phyloP scores from a whole-genome alignment of 495 filamentous ascomycete genomes.

The Aspergillus kassunensis region DNA sequence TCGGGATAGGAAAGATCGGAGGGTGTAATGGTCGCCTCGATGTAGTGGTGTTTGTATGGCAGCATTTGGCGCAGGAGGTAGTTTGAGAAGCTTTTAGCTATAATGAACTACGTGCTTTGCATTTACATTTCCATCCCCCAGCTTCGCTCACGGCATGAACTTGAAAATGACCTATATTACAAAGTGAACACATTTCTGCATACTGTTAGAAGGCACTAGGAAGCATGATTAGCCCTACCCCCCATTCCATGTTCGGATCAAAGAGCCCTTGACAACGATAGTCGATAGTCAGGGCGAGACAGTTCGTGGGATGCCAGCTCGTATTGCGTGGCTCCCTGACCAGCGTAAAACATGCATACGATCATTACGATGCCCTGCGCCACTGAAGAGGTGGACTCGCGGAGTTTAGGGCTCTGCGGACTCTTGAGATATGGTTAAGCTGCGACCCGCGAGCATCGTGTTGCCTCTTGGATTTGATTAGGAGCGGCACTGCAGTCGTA shows the following conservation, averaged over 20 bases:
- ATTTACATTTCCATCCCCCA: too few relatives aligned
- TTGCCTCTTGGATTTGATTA: background rate
- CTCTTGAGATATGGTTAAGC: too few relatives aligned
- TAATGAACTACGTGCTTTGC: conserved; percentile 10
- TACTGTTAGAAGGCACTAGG: too few relatives aligned
- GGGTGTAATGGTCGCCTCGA: conserved; percentile 7
- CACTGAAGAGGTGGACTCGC: background rate
- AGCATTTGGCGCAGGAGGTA: conserved; percentile 21
- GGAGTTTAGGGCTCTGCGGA: too few relatives aligned
- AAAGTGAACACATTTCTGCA: too few relatives aligned
- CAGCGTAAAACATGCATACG: background rate
- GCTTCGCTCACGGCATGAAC: too few relatives aligned
- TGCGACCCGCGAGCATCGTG: too few relatives aligned
- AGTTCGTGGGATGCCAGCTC: background rate
- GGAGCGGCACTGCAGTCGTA: too few relatives aligned
- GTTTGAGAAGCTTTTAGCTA: conserved; percentile 9
- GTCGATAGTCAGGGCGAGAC: background rate
- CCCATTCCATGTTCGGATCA: too few relatives aligned
- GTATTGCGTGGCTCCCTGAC: background rate
- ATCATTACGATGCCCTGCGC: background rate
- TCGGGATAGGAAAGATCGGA: conserved; percentile 8
- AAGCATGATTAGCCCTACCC: too few relatives aligned
- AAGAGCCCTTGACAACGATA: background rate
- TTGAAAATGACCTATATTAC: too few relatives aligned
- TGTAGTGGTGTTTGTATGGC: conserved; percentile 17